phyloP scores from a whole-genome alignment of 1,284 basidiomycete species.

The Sanguinoderma infundibulare region DNA sequence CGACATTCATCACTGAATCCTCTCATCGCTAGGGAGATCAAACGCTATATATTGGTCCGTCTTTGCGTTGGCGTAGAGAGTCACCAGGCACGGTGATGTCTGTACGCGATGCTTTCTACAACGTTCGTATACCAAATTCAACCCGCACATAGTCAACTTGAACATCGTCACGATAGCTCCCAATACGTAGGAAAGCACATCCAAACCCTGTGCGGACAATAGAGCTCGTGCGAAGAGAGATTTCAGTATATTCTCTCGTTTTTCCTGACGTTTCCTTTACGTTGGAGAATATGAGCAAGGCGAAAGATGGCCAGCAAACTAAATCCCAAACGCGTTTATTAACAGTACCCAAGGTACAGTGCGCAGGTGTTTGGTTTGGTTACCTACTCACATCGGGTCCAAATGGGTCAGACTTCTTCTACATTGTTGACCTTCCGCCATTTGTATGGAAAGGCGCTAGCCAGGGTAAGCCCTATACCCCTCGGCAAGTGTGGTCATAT shows the following conservation, averaged over 20 bases:
- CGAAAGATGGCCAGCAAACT: slow-evolving; percentile 37
- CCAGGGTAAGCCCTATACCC: slow-evolving; percentile 48
- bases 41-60: slow-evolving; percentile 70
- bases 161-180: slow-evolving; percentile 48
- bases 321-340: slow-evolving; percentile 47
- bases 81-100: slow-evolving; percentile 77
- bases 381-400: neutral
- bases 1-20: neutral
- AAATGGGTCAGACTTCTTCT: slow-evolving; percentile 60
- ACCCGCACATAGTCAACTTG: slow-evolving; percentile 8
- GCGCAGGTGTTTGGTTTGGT: neutral
- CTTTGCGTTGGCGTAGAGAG: slow-evolving; percentile 74
- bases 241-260: slow-evolving; percentile 75
- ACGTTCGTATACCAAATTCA: slow-evolving; percentile 50
- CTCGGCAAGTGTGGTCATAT: slow-evolving; percentile 20
- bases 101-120: slow-evolving; percentile 86
- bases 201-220: slow-evolving; percentile 58
- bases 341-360: slow-evolving; percentile 65
- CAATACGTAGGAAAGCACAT: slow-evolving; percentile 77
- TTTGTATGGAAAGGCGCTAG: slow-evolving; percentile 68
- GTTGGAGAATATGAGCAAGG: slow-evolving; percentile 58
- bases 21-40: slow-evolving; percentile 56
- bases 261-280: slow-evolving; percentile 74
- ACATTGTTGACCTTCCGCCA: slow-evolving; percentile 66
- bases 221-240: slow-evolving; percentile 67